phyloP scores from a whole-genome alignment of 176 grass and related monocot species.

The Oryza brachyantha region DNA sequence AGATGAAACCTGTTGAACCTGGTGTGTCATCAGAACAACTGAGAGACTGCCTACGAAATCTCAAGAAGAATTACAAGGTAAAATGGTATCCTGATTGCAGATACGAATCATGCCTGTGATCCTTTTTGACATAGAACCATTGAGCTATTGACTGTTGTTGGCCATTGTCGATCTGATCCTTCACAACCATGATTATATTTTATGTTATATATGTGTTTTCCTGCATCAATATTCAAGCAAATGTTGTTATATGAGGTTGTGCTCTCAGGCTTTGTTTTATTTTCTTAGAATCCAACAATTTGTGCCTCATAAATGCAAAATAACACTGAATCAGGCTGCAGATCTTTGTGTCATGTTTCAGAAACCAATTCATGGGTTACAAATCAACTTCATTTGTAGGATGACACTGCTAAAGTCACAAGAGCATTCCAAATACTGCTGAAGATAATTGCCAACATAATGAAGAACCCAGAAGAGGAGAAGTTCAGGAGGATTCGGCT shows the following conservation, averaged over 20 bases:
- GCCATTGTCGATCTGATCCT: not conserved
- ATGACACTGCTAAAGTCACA: constrained; percentile 53
- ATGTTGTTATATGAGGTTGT: not conserved
- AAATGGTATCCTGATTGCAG: constrained; percentile 2
- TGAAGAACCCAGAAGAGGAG: constrained; percentile 69
- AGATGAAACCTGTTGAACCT: constrained; percentile 48
- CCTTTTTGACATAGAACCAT: not conserved
- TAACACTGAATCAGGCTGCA: not conserved
- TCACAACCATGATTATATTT: not conserved
- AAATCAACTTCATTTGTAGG: constrained; percentile 31
- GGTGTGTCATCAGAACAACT: constrained; percentile 51
- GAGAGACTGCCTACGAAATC: constrained; percentile 62
- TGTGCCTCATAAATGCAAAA: not conserved
- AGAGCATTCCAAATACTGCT: constrained; percentile 71
- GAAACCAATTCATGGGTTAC: not conserved
- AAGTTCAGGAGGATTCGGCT: constrained; percentile 77
- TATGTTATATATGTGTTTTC: not conserved
- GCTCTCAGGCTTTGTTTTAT: not conserved
- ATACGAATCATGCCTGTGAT: not conserved
- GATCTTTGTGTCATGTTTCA: not conserved
- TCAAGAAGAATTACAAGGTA: constrained; percentile 87
- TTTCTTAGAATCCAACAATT: not conserved
- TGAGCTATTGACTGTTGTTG: not conserved
- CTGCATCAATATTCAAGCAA: not conserved
- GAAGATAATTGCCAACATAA: constrained; percentile 57